phyloP scores from a whole-genome alignment of 1,284 basidiomycete genomes.

The Binderoboletus segoi region DNA sequence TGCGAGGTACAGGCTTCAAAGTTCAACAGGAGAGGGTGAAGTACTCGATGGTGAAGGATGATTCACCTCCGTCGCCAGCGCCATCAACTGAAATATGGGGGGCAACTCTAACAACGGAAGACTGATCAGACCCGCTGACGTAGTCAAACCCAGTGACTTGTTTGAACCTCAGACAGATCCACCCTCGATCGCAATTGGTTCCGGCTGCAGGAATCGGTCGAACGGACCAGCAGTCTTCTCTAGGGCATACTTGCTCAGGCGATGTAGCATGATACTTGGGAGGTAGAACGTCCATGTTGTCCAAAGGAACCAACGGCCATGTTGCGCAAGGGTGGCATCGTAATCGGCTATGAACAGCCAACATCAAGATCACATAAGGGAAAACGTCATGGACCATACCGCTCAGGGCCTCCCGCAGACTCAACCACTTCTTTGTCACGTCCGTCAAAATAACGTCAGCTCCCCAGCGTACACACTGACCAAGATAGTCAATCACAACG shows the following conservation, averaged over 20 bases:
- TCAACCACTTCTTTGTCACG: conserved; percentile 75
- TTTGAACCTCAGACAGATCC: conserved; percentile 15
- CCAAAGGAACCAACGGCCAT: conserved; percentile 77
- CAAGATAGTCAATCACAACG: conserved; percentile 8
- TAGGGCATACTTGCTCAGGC: conserved; percentile 37
- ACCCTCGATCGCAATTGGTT: conserved; percentile 26
- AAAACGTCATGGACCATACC: conserved; percentile 44
- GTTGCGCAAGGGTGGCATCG: conserved; percentile 58
- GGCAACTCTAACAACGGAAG: conserved; percentile 5
- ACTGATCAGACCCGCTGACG: too few relatives aligned
- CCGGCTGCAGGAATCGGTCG: conserved; percentile 37
- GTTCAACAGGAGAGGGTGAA: not conserved
- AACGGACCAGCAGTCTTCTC: conserved; percentile 62
- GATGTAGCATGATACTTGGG: conserved; percentile 44
- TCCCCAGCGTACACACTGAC: conserved; percentile 83
- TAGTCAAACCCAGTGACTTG: not conserved
- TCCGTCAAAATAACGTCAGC: conserved; percentile 92
- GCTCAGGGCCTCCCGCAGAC: conserved; percentile 66
- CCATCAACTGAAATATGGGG: not conserved
- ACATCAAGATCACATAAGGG: conserved; percentile 6
- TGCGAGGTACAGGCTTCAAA: not conserved
- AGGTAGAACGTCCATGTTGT: conserved; percentile 65
- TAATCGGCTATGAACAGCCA: conserved; percentile 56
- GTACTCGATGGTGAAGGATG: too few relatives aligned
- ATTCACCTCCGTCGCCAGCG: not conserved